These are phyloP conservation scores for Zizania latifolia DNA, from an alignment of 176 grass and related monocot genomes.

Conservation along the genomic window DNA sequence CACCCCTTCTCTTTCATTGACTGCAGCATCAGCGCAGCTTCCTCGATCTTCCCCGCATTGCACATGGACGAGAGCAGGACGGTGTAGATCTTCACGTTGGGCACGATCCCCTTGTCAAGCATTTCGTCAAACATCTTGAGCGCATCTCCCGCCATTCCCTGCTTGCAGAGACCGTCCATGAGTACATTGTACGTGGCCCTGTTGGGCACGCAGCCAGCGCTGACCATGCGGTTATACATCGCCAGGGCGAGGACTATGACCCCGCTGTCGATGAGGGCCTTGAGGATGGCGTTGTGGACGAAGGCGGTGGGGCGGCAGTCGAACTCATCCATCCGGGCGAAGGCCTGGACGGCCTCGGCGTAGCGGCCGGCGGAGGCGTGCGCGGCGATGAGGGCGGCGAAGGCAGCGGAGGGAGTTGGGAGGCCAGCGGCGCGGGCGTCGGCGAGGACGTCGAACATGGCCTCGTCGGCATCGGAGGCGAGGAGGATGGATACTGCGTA, in stretches of 20 bases:
- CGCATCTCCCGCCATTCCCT: conserved; percentile 35
- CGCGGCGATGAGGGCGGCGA: conserved; percentile 56
- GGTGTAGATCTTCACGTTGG: conserved; percentile 44
- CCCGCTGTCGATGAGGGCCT: conserved; percentile 47
- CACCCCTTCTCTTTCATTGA: conserved; percentile 69
- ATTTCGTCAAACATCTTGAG: conserved; percentile 83
- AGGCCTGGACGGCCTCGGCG: conserved; percentile 55
- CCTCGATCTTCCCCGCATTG: conserved; percentile 46
- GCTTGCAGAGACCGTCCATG: conserved; percentile 59
- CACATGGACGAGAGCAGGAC: conserved; percentile 61
- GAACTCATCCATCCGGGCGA: conserved; percentile 76
- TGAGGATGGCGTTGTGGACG: conserved; percentile 59
- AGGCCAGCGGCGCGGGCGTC: conserved; percentile 39
- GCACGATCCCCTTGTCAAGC: conserved; percentile 46
- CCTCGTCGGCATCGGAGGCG: conserved; percentile 26
- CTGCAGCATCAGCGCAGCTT: conserved; percentile 35
- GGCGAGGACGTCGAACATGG: conserved; percentile 49
- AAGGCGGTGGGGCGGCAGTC: conserved; percentile 48
- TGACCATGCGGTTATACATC: conserved; percentile 68
- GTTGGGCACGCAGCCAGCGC: conserved; percentile 29
- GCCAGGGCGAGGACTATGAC: conserved; percentile 63
- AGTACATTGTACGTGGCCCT: conserved; percentile 56
- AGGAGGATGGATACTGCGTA: conserved; percentile 45
- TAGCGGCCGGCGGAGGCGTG: conserved; percentile 41
- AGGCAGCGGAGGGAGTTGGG: conserved; percentile 26